A percentile compares a stretch with the other conserved stretches of the same genome.
Conservation (phyloP, 225 moss, liverwort and hornwort species). For the Pleurozium schreberi region DNA sequence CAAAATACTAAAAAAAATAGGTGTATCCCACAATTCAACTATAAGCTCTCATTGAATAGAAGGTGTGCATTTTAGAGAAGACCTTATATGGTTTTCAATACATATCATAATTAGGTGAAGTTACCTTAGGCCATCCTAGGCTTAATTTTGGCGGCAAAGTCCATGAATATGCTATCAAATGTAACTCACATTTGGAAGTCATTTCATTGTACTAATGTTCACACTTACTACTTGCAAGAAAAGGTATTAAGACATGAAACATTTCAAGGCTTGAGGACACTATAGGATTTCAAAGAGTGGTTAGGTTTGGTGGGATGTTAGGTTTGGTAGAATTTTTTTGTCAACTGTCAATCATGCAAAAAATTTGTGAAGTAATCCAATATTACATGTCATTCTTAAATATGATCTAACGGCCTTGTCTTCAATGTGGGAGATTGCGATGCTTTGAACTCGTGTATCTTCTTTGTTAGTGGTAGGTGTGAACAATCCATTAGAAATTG, state of each 20-base stretch:
- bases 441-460: background rate
- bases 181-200: background rate
- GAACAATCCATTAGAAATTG: background rate
- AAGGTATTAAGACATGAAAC: background rate
- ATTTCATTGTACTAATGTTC: background rate
- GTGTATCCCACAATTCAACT: rapidly evolving
- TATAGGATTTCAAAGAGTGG: no score
- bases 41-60: background rate
- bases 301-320: background rate
- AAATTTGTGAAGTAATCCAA: rapidly evolving
- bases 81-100: background rate
- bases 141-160: background rate
- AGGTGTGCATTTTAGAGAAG: background rate
- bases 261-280: background rate
- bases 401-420: rapidly evolving
- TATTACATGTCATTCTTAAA: background rate
- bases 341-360: background rate
- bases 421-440: background rate
- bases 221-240: background rate
- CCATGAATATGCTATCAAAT: background rate
- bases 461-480: background rate
- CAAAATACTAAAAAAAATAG: background rate
- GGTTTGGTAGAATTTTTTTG: background rate
- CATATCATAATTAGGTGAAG: background rate
- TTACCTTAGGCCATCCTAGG: background rate